phyloP scores from a whole-genome alignment of 805 yeast species.

The Teunomyces tritomae region DNA sequence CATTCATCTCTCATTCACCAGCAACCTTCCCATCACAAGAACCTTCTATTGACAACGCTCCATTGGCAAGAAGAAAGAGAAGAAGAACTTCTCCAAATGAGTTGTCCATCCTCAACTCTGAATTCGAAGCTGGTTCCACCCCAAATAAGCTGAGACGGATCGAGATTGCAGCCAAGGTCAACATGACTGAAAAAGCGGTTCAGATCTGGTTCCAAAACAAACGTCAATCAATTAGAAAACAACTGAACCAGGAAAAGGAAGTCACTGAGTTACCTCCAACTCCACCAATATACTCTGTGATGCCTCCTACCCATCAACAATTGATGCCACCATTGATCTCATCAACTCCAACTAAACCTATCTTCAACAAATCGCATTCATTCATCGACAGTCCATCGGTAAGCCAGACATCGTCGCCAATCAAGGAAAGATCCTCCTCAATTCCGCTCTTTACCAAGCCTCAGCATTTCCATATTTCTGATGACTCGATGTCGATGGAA shows the following conservation, averaged over 20 bases:
- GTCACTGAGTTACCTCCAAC: constrained; percentile 45
- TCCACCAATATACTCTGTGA: constrained; percentile 16
- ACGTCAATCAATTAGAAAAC: constrained; percentile 75
- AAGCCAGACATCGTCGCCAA: neutral
- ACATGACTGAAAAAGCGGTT: constrained; percentile 96
- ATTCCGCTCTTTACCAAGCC: constrained; percentile 7
- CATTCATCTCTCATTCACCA: constrained; percentile 91
- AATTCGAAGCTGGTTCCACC: constrained; percentile 72
- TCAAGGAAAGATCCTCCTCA: constrained; percentile 7
- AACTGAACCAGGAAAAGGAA: constrained; percentile 34
- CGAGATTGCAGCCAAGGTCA: constrained; percentile 75
- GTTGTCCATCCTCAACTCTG: constrained; percentile 73
- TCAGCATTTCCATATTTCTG: neutral
- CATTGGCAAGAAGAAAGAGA: constrained; percentile 88
- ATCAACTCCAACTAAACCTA: constrained; percentile 15
- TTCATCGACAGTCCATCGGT: constrained; percentile 8
- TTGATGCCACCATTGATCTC: constrained; percentile 8
- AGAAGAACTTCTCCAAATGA: constrained; percentile 93
- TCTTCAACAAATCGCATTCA: constrained; percentile 10
- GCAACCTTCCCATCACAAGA: constrained; percentile 81
- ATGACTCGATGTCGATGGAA: constrained; percentile 1
- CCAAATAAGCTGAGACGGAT: constrained; percentile 77
- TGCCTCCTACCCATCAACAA: neutral
- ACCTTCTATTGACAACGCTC: constrained; percentile 85
- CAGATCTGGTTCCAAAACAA: constrained; percentile 98